Percentiles rank a stretch among this genome's conserved stretches.
Conservation (phyloP, 768 basidiomycete genomes). For the Chiua virens region DNA sequence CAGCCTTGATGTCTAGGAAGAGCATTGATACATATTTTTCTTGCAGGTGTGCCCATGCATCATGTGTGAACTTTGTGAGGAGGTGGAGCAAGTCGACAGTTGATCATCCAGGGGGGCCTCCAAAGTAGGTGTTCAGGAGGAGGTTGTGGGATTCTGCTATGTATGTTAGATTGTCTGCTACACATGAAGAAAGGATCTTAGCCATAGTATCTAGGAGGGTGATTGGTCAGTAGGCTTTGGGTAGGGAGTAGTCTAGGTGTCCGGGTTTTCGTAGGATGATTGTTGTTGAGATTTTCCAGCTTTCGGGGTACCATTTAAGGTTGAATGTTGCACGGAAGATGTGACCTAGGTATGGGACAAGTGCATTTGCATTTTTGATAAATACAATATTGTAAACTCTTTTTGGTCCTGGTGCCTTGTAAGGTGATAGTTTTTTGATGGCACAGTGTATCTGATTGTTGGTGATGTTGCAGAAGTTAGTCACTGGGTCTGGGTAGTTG, state of each 20-base stretch:
- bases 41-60: no score
- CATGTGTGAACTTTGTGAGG: no score
- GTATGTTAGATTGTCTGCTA: no score
- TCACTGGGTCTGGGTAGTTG: constrained; percentile 2
- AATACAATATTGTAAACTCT: constrained; percentile 24
- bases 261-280: constrained; percentile 37
- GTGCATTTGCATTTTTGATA: constrained; percentile 4
- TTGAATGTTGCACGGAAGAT: constrained; percentile 14
- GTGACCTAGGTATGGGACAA: constrained; percentile 7
- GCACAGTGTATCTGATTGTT: constrained; percentile 3
- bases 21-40: no score
- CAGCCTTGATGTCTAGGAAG: no score
- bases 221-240: constrained; percentile 23
- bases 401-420: constrained; percentile 26
- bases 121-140: no score
- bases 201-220: no score
- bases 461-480: constrained; percentile 2
- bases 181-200: no score
- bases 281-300: constrained; percentile 27
- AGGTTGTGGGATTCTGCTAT: no score
- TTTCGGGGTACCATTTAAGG: constrained; percentile 1
- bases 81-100: no score
- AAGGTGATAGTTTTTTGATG: constrained; percentile 7
- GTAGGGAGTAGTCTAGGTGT: constrained; percentile 30
- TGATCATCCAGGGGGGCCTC: no score